Conservation (phyloP, 2,329 filamentous ascomycete species). For the Xylariaceae sp. region DNA sequence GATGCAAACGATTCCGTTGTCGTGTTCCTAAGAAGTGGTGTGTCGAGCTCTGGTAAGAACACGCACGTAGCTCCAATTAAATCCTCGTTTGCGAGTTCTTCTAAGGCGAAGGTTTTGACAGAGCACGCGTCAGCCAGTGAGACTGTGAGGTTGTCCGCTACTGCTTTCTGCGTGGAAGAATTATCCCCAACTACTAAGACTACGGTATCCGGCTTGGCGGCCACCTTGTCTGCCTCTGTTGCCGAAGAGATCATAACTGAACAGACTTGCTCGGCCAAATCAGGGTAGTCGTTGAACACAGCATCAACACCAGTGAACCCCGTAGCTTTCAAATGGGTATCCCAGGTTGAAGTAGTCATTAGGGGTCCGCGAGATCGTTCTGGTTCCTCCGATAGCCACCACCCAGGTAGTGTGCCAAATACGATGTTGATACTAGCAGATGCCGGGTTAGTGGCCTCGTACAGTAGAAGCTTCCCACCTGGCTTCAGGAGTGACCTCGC, state of each 20-base stretch:
- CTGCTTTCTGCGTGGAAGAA: conserved; percentile 4
- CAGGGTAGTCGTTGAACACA: conserved; percentile 16
- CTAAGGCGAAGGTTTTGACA: neutral
- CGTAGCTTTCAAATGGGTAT: conserved; percentile 8
- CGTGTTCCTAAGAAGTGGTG: conserved; percentile 14
- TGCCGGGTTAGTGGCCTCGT: conserved; percentile 10
- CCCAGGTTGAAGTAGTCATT: conserved; percentile 20
- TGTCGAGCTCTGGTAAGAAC: conserved; percentile 17
- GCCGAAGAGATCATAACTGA: conserved; percentile 19
- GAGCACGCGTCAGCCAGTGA: neutral
- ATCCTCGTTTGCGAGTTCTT: neutral
- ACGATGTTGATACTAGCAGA: conserved; percentile 11
- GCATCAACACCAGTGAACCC: conserved; percentile 18
- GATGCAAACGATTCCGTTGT: conserved; percentile 9
- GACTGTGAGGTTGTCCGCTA: neutral
- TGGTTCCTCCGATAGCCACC: conserved; percentile 32
- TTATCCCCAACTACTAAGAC: conserved; percentile 7
- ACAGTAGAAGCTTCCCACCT: conserved; percentile 14
- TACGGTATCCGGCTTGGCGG: conserved; percentile 2
- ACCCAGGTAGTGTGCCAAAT: conserved; percentile 32
- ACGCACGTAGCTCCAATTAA: conserved; percentile 13
- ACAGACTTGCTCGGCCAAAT: conserved; percentile 13
- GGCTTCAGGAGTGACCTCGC: conserved; percentile 17
- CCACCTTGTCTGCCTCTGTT: neutral
- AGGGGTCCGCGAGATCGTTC: conserved; percentile 20